Evolutionary conservation across 2,329 filamentous ascomycete species (phyloP), one percentile per base, ranked within the genome.

Genomic region (Bipolaris victoriae): DNA sequence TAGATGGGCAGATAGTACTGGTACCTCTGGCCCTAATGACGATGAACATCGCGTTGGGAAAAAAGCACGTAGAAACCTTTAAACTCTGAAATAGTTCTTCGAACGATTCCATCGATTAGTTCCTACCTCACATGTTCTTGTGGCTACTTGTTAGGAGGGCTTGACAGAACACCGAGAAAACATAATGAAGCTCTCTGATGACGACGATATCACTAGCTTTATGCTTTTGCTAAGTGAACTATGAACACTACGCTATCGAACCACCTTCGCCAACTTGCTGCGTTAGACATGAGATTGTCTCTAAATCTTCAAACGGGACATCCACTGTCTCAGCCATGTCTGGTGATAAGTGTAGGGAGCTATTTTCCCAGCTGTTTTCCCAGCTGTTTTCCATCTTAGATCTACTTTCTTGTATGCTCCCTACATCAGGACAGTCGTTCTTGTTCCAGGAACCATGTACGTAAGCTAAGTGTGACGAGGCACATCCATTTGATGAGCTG

Each of bases 311-410:
- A 52, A 39, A 43, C 13, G 35, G 31, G 7, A 45, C 40, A 15
- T 33, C 44, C 16, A 15, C 48, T 55, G 13, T 22, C 39, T 16
- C 35, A 11, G 37, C 52, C 26, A 59, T 18, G 29, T 59, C 52
- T 26, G n/a, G 56, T 52, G 37, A 59, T 59, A 59, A 52, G 26
- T 56, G 22, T 48, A 59, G 39, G 16, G 52, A 59, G 39, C 52
- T 59, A 6, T 48, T 52, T 36, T 50, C 52, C 52, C 22, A 55
- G 11, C 52, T 55, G 11, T 48, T 49, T 33, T 50, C 53, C 53
- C 22, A 55, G 11, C n/a, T 55, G 9, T 50, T 51, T 55, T 45
- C 53, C 16, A 11, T 26, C 39, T 50, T 4, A 18, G 44, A 20
- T 24, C 45, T 50, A 5, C 47, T 45, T 55, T 50, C n/a, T 10